Percentiles rank a stretch among this genome's conserved stretches.
These are phyloP conservation scores for Nothophaeocryptopus gaeumannii DNA, from an alignment of 2,329 filamentous ascomycete genomes.

Conservation along the genomic window DNA sequence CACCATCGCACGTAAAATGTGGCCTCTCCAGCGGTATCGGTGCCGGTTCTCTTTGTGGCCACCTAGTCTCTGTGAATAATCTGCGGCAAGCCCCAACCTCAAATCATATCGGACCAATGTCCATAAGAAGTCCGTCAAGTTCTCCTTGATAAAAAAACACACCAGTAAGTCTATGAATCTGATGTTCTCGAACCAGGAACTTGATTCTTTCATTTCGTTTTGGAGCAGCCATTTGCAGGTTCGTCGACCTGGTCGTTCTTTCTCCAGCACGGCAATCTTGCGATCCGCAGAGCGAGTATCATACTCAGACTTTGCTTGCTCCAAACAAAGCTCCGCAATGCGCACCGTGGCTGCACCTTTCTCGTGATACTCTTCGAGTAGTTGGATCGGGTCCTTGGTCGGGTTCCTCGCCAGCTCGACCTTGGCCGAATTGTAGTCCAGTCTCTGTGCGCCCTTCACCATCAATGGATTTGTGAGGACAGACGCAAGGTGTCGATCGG, in stretches of 20 bases:
- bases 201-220: slow-evolving; percentile 18
- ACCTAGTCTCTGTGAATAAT: neutral
- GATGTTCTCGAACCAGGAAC: slow-evolving; percentile 22
- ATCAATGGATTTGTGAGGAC: slow-evolving; percentile 54
- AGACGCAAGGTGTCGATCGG: slow-evolving; percentile 49
- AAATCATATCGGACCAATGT: slow-evolving; percentile 29
- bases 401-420: slow-evolving; percentile 25
- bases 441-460: slow-evolving; percentile 8
- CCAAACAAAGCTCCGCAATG: slow-evolving; percentile 40
- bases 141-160: slow-evolving; percentile 29
- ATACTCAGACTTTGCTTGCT: slow-evolving; percentile 29
- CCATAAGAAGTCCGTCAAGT: slow-evolving; percentile 30
- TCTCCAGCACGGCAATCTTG: slow-evolving; percentile 12
- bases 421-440: slow-evolving; percentile 26
- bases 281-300: slow-evolving; percentile 16
- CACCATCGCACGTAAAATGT: slow-evolving; percentile 19
- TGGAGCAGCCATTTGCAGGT: slow-evolving; percentile 31
- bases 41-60: slow-evolving; percentile 1
- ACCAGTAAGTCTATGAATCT: slow-evolving; percentile 25
- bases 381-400: slow-evolving; percentile 38
- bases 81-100: neutral
- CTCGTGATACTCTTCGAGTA: slow-evolving; percentile 42
- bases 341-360: slow-evolving; percentile 38
- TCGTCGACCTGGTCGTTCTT: slow-evolving; percentile 28
- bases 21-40: slow-evolving; percentile 24